Percentiles rank a stretch among this genome's conserved stretches.
Conservation (phyloP, 139 green algal species). For the Chlorella sp. region DNA sequence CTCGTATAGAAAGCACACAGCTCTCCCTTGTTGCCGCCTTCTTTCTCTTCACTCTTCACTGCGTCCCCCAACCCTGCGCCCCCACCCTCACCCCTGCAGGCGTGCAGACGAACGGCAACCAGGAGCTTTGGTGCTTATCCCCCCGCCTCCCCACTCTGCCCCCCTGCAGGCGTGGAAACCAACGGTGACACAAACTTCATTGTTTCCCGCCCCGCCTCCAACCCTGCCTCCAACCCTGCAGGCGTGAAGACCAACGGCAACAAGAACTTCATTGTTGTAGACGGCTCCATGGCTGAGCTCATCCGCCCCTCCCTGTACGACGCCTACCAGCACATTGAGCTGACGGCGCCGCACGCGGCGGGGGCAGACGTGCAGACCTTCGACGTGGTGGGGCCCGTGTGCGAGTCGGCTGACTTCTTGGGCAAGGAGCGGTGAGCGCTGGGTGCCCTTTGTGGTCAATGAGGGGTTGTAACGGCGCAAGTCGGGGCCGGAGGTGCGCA, state of each 20-base stretch:
- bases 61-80: too few relatives aligned
- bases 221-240: constrained; percentile 32
- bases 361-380: constrained; percentile 63
- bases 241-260: constrained; percentile 96
- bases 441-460: too few relatives aligned
- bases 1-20: too few relatives aligned
- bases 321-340: constrained; percentile 97
- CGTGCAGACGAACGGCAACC: too few relatives aligned
- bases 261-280: constrained; percentile 97
- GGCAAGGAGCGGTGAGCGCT: constrained; percentile 84
- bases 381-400: constrained; percentile 96
- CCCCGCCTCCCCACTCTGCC: too few relatives aligned
- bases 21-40: too few relatives aligned
- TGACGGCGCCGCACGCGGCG: constrained; percentile 74
- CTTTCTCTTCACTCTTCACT: too few relatives aligned
- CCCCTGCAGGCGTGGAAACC: too few relatives aligned
- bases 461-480: too few relatives aligned
- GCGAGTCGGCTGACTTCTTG: constrained; percentile 97
- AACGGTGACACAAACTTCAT: neutral
- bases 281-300: constrained; percentile 96
- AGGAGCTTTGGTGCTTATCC: too few relatives aligned
- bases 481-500: constrained; percentile 44
- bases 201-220: neutral
- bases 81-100: too few relatives aligned
- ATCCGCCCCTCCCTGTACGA: constrained; percentile 94